phyloP scores from a whole-genome alignment of 2,329 filamentous ascomycete species.

The Acarospora socialis region DNA sequence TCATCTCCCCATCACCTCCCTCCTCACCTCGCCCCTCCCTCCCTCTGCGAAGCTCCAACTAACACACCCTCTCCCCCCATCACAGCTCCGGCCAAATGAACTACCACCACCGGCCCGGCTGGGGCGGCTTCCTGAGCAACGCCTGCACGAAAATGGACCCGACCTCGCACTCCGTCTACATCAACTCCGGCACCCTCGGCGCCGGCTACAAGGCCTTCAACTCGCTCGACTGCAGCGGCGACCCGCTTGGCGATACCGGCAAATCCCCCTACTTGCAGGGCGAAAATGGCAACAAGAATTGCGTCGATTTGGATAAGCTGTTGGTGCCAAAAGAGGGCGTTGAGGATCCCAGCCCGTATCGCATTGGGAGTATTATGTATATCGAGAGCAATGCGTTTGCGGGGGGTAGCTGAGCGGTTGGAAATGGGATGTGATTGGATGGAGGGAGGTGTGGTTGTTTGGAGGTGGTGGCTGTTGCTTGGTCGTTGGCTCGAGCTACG shows the following conservation, averaged over 20 bases:
- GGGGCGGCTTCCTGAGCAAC: background rate
- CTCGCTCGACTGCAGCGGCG: background rate
- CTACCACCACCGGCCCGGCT: conserved; percentile 1
- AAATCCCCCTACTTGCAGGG: background rate
- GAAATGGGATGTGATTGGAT: too few species aligned
- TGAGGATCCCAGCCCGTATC: background rate
- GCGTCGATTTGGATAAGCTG: background rate
- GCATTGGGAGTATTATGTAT: background rate
- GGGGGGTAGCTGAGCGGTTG: background rate
- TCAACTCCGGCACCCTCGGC: background rate
- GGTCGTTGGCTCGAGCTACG: too few species aligned
- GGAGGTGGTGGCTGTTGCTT: too few species aligned
- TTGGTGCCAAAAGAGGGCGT: background rate
- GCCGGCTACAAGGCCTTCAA: background rate
- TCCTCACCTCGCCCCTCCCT: conserved; percentile 18
- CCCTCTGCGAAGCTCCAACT: conserved; percentile 18
- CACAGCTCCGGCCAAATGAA: background rate
- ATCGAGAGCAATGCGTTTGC: background rate
- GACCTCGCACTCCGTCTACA: background rate
- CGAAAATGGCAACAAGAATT: background rate
- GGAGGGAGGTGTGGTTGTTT: too few species aligned
- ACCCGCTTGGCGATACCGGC: background rate
- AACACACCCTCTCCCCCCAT: conserved; percentile 19
- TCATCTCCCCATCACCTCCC: background rate
- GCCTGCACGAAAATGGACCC: background rate